Evolutionary conservation across 768 basidiomycete genomes (phyloP).

Genomic region (Mycena amicta): DNA sequence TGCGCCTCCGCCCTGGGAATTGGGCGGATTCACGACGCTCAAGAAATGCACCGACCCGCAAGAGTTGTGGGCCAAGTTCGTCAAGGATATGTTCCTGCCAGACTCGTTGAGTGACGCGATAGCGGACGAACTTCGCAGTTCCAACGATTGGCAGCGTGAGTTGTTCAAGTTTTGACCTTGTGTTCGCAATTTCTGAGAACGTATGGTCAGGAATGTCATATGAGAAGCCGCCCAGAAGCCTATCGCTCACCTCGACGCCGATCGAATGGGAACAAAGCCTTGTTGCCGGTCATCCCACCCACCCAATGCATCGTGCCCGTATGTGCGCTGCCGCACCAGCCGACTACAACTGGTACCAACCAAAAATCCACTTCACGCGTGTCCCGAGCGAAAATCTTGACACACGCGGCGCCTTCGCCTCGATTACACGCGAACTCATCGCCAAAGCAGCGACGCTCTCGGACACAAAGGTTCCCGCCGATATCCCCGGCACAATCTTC

Average conservation of each 20-base stretch:
- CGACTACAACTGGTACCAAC: conserved; percentile 57
- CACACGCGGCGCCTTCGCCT: conserved; percentile 47
- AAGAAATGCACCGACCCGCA: conserved; percentile 35
- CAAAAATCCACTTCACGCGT: conserved; percentile 49
- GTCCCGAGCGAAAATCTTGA: conserved; percentile 41
- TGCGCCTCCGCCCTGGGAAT: conserved; percentile 41
- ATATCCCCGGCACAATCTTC: conserved; percentile 33
- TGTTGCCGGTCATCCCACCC: conserved; percentile 61
- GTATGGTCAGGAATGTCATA: conserved; percentile 38
- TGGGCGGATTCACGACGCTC: conserved; percentile 32
- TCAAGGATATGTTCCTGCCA: conserved; percentile 37
- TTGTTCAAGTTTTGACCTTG: neutral
- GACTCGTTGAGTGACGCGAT: conserved; percentile 36
- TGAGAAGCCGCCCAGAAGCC: conserved; percentile 43
- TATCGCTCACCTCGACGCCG: conserved; percentile 40
- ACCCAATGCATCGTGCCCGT: conserved; percentile 65
- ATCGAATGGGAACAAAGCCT: conserved; percentile 64
- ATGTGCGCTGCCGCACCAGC: conserved; percentile 36
- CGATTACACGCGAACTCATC: conserved; percentile 34
- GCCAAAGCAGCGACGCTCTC: conserved; percentile 35
- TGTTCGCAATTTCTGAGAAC: neutral
- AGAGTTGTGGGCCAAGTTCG: conserved; percentile 46
- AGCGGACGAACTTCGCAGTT: conserved; percentile 46
- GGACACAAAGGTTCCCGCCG: conserved; percentile 28
- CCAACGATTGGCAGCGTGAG: conserved; percentile 48